Evolutionary conservation across 805 yeast genomes (phyloP).

Genomic region (Yarrowia sp.): DNA sequence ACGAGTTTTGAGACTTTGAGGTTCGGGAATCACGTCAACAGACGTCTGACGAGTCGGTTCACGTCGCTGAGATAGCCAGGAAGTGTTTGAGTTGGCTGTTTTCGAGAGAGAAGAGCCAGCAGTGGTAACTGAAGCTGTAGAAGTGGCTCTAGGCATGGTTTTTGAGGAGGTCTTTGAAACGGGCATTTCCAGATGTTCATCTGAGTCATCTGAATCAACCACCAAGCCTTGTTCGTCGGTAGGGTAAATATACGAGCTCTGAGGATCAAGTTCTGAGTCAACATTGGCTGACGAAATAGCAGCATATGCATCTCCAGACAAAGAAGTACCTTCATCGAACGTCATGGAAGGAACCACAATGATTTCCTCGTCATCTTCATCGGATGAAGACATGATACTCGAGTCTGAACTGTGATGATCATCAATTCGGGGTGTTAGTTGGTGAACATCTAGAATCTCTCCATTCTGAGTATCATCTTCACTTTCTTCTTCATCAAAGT

Average conservation of each 20-base stretch:
- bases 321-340: constrained; percentile 4
- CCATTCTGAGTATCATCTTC: background rate
- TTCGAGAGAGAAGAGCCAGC: constrained; percentile 14
- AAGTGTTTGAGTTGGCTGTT: constrained; percentile 14
- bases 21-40: constrained; percentile 12
- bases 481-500: constrained; percentile 25
- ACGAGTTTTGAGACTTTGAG: constrained; percentile 5
- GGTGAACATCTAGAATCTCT: background rate
- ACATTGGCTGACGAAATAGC: constrained; percentile 19
- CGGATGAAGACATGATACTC: constrained; percentile 31
- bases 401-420: constrained; percentile 15
- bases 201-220: constrained; percentile 32
- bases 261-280: constrained; percentile 26
- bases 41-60: constrained; percentile 4
- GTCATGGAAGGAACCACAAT: background rate
- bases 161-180: constrained; percentile 27
- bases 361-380: constrained; percentile 29
- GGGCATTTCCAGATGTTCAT: constrained; percentile 28
- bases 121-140: constrained; percentile 12
- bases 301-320: constrained; percentile 3
- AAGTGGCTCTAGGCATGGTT: constrained; percentile 2
- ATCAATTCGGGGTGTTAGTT: constrained; percentile 15
- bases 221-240: constrained; percentile 30
- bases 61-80: constrained; percentile 8
- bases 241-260: background rate